These are phyloP conservation scores for Articulospora tetracladia DNA, from an alignment of 495 filamentous ascomycete species.

Conservation along the genomic window DNA sequence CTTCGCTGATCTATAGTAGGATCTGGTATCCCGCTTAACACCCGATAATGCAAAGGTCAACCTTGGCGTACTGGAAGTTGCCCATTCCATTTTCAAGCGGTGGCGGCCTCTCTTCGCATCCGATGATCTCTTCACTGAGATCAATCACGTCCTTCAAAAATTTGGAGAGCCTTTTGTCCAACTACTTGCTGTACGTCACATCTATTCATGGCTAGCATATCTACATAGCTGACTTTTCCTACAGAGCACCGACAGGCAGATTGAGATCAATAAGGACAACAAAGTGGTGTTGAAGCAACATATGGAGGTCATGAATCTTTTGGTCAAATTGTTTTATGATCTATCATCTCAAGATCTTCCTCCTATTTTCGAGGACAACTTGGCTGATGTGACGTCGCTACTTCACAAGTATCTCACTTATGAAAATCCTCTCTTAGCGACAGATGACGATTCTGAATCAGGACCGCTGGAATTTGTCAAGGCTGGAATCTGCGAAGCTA, in stretches of 20 bases:
- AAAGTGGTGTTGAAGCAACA: conserved; percentile 66
- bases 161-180: conserved; percentile 80
- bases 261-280: conserved; percentile 71
- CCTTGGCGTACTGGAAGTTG: conserved; percentile 92
- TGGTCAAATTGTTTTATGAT: conserved; percentile 91
- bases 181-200: conserved; percentile 60
- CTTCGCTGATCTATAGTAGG: conserved; percentile 38
- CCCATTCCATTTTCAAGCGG: conserved; percentile 95
- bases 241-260: conserved; percentile 72
- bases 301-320: conserved; percentile 77
- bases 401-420: conserved; percentile 93
- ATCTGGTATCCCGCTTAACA: conserved; percentile 84
- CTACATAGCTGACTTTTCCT: not conserved
- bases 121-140: conserved; percentile 85
- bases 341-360: conserved; percentile 95
- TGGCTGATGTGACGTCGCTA: conserved; percentile 66
- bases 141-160: conserved; percentile 84
- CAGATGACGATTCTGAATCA: conserved; percentile 82
- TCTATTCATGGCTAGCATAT: not conserved
- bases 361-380: conserved; percentile 76
- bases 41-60: conserved; percentile 73
- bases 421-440: conserved; percentile 74
- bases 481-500: conserved; percentile 84
- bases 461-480: conserved; percentile 80
- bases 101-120: conserved; percentile 93